These are phyloP conservation scores for Pelomyxa schiedti DNA, from an alignment of 78 protist genomes.

Conservation along the genomic window DNA sequence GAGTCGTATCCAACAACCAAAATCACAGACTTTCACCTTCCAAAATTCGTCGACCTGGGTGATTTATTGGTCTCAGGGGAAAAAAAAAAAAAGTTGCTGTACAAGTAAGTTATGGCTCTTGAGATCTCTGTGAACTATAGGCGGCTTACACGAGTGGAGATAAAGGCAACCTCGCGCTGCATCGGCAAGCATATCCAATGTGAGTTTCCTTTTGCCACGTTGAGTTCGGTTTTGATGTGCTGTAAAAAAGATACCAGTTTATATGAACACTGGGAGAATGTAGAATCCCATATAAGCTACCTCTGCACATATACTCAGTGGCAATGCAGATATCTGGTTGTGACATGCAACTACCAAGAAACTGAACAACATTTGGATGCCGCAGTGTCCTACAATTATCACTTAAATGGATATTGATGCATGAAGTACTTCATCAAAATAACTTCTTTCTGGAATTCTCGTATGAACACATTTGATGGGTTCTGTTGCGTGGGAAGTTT, in stretches of 20 bases:
- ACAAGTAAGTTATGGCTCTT: slow-evolving; percentile 55
- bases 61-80: too few relatives aligned
- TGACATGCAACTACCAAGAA: slow-evolving; percentile 34
- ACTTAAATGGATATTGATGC: neutral
- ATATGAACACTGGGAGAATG: neutral
- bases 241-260: neutral
- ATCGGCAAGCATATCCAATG: slow-evolving; percentile 20
- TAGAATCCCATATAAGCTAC: neutral
- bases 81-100: too few relatives aligned
- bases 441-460: slow-evolving; percentile 40
- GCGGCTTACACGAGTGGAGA: slow-evolving; percentile 46
- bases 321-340: slow-evolving; percentile 53
- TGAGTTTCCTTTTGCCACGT: slow-evolving; percentile 3
- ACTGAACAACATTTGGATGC: slow-evolving; percentile 61
- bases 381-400: slow-evolving; percentile 19
- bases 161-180: slow-evolving; percentile 38
- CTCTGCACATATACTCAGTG: slow-evolving; percentile 44
- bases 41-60: slow-evolving; percentile 45
- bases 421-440: slow-evolving; percentile 32
- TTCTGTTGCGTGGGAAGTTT: slow-evolving; percentile 45
- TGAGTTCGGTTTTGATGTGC: too few relatives aligned
- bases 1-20: too few relatives aligned
- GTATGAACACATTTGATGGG: slow-evolving; percentile 20
- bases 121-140: slow-evolving; percentile 47
- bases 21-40: slow-evolving; percentile 52